Conservation (phyloP, 177 flowering plant species). For the Vitis hybrid region DNA sequence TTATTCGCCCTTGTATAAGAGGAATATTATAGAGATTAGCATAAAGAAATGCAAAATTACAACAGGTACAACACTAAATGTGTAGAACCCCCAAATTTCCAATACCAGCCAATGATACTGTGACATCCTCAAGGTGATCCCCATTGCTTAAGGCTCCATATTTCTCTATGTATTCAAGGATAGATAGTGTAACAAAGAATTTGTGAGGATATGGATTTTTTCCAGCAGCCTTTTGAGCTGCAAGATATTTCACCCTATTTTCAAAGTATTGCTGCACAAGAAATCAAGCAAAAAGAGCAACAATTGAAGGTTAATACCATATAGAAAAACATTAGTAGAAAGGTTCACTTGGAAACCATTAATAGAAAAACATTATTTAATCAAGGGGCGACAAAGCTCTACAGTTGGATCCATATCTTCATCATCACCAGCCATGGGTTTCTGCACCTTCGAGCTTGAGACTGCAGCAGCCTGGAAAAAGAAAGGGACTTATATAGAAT, state of each 20-base stretch:
- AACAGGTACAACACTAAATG: background rate
- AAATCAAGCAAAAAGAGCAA: background rate
- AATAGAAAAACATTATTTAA: background rate
- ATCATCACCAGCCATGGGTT: slow-evolving; percentile 62
- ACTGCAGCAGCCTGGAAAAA: slow-evolving; percentile 48
- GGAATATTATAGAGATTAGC: background rate
- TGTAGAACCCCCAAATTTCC: background rate
- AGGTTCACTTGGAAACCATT: background rate
- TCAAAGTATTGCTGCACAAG: slow-evolving; percentile 85
- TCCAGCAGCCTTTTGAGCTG: slow-evolving; percentile 57
- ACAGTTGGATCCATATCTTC: slow-evolving; percentile 98
- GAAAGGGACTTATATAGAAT: background rate
- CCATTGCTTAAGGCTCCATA: slow-evolving; percentile 57
- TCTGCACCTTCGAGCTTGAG: slow-evolving; percentile 40
- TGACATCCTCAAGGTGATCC: slow-evolving; percentile 58
- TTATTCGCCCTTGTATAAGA: slow-evolving; percentile 67
- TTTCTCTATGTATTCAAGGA: slow-evolving; percentile 51
- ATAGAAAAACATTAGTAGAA: background rate
- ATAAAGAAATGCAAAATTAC: background rate
- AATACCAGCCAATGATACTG: slow-evolving; percentile 74
- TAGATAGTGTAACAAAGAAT: slow-evolving; percentile 56
- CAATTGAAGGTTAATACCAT: background rate
- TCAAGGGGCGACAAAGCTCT: background rate
- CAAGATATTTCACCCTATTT: slow-evolving; percentile 71
- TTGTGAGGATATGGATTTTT: slow-evolving; percentile 91